Evolutionary conservation across 768 basidiomycete species (phyloP), one percentile per base, ranked within the genome.

Genomic region (Tulasnella sp.): DNA sequence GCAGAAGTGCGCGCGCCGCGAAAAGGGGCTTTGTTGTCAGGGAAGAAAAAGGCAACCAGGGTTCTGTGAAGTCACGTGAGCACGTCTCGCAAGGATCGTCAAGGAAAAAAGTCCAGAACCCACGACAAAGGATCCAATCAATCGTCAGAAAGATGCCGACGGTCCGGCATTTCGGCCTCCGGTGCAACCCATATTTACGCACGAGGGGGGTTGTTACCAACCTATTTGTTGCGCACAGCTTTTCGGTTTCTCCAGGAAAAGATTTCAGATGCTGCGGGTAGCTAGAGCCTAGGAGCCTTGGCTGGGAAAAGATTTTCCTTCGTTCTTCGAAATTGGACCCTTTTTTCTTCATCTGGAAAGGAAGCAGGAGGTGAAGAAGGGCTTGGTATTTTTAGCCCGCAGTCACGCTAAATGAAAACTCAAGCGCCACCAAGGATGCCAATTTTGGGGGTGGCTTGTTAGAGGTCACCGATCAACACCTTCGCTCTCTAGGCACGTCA

Each of bases 341-440:
- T 54, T n/a, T n/a, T n/a, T n/a, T n/a, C n/a, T n/a, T n/a, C n/a
- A n/a, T n/a, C n/a, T n/a, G n/a, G n/a, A n/a, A n/a, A n/a, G n/a
- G n/a, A n/a, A n/a, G n/a, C n/a, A 2, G 24, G 1, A 54, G 6
- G 22, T 20, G 48, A 50, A 20, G 24, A 22, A 54, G 24, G n/a
- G 24, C 54, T 54, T 54, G 54, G 54, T 54, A 54, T 54, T 54
- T 54, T 54, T 54, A 54, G 54, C 54, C 54, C 54, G 54, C 54
- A 54, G 54, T 54, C 54, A 54, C 54, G 24, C 12, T 46, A 54
- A 54, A 54, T 54, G 54, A 54, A 54, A 54, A 54, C 46, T 20
- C 24, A 54, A n/a, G n/a, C 24, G 54, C 24, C 54, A 54, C 54
- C 24, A 54, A 22, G 22, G 20, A 50, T 4, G 50, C 50, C 50